Conservation (phyloP, 176 grass and related monocot species). For the Bothriochloa decipiens region DNA sequence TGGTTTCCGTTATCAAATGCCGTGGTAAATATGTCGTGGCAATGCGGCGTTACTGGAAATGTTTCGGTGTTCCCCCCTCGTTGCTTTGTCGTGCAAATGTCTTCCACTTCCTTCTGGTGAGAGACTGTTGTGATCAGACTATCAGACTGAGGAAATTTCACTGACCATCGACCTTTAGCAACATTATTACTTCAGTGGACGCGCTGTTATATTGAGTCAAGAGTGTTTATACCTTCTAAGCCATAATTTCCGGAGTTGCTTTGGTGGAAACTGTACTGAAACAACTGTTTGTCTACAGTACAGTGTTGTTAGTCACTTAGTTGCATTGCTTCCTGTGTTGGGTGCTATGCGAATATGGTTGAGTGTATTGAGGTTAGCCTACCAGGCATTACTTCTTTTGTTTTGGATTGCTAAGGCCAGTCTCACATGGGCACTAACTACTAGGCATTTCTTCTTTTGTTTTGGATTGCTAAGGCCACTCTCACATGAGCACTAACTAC, state of each 20-base stretch:
- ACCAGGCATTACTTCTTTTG: slow-evolving; percentile 1
- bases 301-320: neutral
- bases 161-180: neutral
- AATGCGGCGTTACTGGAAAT: neutral
- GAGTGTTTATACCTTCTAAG: neutral
- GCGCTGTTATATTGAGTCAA: neutral
- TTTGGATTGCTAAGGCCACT: neutral
- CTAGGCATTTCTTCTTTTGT: neutral
- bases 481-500: neutral
- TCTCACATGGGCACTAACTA: neutral
- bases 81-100: neutral
- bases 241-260: neutral
- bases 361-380: neutral
- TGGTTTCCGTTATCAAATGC: neutral
- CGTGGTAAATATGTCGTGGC: slow-evolving; percentile 1
- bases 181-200: neutral
- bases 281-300: neutral
- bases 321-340: neutral
- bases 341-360: neutral
- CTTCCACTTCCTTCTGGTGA: slow-evolving; percentile 5
- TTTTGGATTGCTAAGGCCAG: neutral
- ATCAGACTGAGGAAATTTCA: slow-evolving; percentile 12
- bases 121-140: neutral
- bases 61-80: neutral
- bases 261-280: neutral